phyloP scores from a whole-genome alignment of 768 basidiomycete genomes.

The Leccinum olivaceopallidum region DNA sequence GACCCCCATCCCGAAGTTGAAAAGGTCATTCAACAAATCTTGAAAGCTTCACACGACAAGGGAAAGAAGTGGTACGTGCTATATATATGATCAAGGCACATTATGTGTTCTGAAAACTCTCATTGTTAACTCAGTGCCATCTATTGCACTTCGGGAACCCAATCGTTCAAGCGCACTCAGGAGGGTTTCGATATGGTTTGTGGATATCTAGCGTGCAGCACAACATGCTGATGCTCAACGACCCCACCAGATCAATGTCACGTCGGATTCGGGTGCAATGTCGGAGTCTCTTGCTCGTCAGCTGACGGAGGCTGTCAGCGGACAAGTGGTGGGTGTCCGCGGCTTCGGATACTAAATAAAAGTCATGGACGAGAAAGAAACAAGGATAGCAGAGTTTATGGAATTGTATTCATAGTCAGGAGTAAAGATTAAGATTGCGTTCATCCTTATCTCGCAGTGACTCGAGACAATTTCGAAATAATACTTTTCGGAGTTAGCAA shows the following conservation, averaged over 20 bases:
- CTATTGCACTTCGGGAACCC: slow-evolving; percentile 46
- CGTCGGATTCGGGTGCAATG: slow-evolving; percentile 45
- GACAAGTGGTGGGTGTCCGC: slow-evolving; percentile 5
- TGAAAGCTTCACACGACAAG: slow-evolving; percentile 47
- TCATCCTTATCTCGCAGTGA: neutral
- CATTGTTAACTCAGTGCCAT: slow-evolving; percentile 40
- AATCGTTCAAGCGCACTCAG: slow-evolving; percentile 43
- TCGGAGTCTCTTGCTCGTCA: slow-evolving; percentile 33
- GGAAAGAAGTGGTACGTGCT: slow-evolving; percentile 64
- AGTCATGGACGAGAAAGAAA: neutral
- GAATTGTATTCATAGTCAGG: neutral
- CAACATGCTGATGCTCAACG: neutral
- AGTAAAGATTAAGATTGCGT: neutral
- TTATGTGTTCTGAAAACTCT: neutral
- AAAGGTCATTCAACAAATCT: slow-evolving; percentile 53
- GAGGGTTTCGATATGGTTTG: slow-evolving; percentile 55
- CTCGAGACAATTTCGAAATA: neutral
- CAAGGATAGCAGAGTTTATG: neutral
- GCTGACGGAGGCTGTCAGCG: slow-evolving; percentile 24
- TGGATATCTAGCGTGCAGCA: slow-evolving; percentile 4
- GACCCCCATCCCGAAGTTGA: slow-evolving; percentile 68
- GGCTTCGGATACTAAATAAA: slow-evolving; percentile 15
- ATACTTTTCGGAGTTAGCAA: neutral
- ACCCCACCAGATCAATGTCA: slow-evolving; percentile 48
- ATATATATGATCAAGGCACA: neutral